phyloP scores from a whole-genome alignment of 1,139 yeast genomes.

The Nakaseomyces bracarensis region DNA sequence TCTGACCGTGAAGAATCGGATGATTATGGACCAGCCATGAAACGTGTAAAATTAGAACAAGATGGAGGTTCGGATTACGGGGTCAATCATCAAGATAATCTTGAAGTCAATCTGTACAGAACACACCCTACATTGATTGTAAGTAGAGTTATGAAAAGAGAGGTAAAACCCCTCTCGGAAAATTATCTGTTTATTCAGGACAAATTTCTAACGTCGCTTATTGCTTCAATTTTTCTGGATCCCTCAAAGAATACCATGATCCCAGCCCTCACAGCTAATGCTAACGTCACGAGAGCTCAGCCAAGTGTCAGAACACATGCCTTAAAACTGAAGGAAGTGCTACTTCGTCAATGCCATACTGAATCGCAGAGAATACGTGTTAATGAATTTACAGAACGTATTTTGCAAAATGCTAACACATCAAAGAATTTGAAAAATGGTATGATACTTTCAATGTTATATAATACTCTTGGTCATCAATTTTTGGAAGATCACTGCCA shows the following conservation, averaged over 20 bases:
- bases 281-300: constrained; percentile 18
- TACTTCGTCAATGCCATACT: constrained; percentile 19
- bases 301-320: constrained; percentile 19
- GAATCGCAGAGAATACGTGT: constrained; percentile 19
- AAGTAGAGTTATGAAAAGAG: constrained; percentile 26
- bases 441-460: constrained; percentile 21
- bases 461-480: constrained; percentile 17
- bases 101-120: constrained; percentile 20
- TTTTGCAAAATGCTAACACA: constrained; percentile 21
- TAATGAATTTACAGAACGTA: constrained; percentile 23
- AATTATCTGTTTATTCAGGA: constrained; percentile 28
- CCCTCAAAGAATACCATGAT: constrained; percentile 27
- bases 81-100: neutral
- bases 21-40: neutral
- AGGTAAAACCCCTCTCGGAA: constrained; percentile 29
- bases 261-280: constrained; percentile 22
- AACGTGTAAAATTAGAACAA: neutral
- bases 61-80: neutral
- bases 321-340: constrained; percentile 18
- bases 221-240: constrained; percentile 25
- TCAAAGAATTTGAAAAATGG: constrained; percentile 21
- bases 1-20: neutral
- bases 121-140: constrained; percentile 25
- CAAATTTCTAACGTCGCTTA: constrained; percentile 21
- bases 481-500: constrained; percentile 20